Conservation (phyloP, 1,139 yeast genomes). For the Zygoascus hellenicus region DNA sequence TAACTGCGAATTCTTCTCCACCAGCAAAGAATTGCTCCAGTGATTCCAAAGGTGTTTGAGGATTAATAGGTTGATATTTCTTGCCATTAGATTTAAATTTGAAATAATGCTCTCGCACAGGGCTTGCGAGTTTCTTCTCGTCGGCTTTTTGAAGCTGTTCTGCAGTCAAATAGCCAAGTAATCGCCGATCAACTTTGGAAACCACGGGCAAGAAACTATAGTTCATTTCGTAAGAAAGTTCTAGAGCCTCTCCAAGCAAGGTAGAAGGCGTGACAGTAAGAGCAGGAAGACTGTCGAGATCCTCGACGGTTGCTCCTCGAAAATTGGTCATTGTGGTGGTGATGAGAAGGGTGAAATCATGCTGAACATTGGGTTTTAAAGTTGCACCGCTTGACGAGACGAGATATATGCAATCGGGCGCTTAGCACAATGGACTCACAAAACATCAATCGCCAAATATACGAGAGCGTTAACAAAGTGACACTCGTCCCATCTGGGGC, state of each 20-base stretch:
- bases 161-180: constrained; percentile 53
- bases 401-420: background rate
- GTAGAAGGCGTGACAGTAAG: constrained; percentile 51
- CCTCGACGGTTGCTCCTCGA: constrained; percentile 49
- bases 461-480: constrained; percentile 42
- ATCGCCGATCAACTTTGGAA: constrained; percentile 43
- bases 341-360: background rate
- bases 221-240: constrained; percentile 48
- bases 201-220: constrained; percentile 56
- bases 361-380: background rate
- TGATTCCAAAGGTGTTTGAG: constrained; percentile 52
- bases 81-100: constrained; percentile 25
- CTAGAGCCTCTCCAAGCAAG: constrained; percentile 42
- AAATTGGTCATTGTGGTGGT: constrained; percentile 8
- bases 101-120: constrained; percentile 29
- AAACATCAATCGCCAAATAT: constrained; percentile 23
- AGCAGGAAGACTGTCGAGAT: constrained; percentile 57
- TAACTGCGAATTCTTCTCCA: constrained; percentile 53
- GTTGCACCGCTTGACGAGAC: background rate
- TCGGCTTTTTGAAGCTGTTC: constrained; percentile 40
- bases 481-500: constrained; percentile 43
- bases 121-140: constrained; percentile 41
- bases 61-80: constrained; percentile 44
- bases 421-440: constrained; percentile 2
- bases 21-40: constrained; percentile 47